These are phyloP conservation scores for Sanghuangporus baumii DNA, from an alignment of 1,284 basidiomycete genomes.

Conservation along the genomic window DNA sequence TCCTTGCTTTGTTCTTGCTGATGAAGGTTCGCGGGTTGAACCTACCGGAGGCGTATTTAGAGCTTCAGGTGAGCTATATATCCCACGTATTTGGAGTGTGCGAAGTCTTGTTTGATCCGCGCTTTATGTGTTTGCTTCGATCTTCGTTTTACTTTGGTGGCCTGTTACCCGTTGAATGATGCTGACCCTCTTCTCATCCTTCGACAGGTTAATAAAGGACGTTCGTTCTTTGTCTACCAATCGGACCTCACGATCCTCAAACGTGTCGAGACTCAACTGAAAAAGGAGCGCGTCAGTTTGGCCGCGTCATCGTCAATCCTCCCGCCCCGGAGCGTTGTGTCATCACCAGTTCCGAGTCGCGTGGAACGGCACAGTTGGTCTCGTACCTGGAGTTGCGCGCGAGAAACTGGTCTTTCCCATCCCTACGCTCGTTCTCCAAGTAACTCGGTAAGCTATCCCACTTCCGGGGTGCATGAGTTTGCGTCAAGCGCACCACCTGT, in stretches of 20 bases:
- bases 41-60: conserved; percentile 87
- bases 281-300: conserved; percentile 37
- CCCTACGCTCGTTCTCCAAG: conserved; percentile 17
- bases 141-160: not conserved
- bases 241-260: conserved; percentile 74
- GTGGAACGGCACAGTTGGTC: conserved; percentile 1
- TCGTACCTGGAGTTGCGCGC: conserved; percentile 3
- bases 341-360: not conserved
- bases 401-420: conserved; percentile 16
- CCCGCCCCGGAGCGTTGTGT: conserved; percentile 11
- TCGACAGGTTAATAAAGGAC: conserved; percentile 53
- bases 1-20: conserved; percentile 82
- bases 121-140: not conserved
- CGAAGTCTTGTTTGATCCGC: not conserved
- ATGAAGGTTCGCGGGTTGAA: conserved; percentile 73
- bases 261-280: conserved; percentile 62
- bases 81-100: not conserved
- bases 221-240: conserved; percentile 90
- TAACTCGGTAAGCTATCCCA: conserved; percentile 16
- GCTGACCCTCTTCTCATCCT: not conserved
- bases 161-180: not conserved
- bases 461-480: conserved; percentile 8
- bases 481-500: conserved; percentile 16
- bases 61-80: conserved; percentile 48
- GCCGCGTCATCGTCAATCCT: conserved; percentile 19